Percentiles rank a stretch among this genome's conserved stretches.
phyloP scores from a whole-genome alignment of 371 early-diverging fungal species.

The Thermomucor indicae-seudaticae region DNA sequence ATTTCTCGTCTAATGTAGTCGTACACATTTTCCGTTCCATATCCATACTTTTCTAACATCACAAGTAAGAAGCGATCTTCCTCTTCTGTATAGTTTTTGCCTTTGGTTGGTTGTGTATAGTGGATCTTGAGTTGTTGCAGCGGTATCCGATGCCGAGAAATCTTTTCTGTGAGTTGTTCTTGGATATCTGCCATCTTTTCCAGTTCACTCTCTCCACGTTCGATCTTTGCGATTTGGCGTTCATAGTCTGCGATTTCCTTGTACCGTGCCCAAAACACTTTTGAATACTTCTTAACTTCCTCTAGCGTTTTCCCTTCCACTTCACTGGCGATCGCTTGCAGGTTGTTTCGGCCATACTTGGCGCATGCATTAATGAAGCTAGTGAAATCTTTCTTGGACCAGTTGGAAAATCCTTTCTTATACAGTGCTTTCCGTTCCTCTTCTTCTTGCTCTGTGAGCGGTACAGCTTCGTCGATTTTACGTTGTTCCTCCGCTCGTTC shows the following conservation, averaged over 20 bases:
- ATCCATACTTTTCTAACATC: slow-evolving; percentile 84
- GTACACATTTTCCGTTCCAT: slow-evolving; percentile 88
- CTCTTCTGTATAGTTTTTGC: slow-evolving; percentile 92
- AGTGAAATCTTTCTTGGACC: slow-evolving; percentile 93
- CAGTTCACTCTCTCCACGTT: slow-evolving; percentile 83
- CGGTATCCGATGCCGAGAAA: slow-evolving; percentile 71
- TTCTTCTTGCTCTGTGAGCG: slow-evolving; percentile 86
- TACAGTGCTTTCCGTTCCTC: slow-evolving; percentile 78
- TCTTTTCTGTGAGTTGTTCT: slow-evolving; percentile 69
- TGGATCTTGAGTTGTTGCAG: slow-evolving; percentile 83
- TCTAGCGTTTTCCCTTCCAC: slow-evolving; percentile 87
- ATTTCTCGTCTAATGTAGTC: slow-evolving; percentile 87
- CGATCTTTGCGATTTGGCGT: slow-evolving; percentile 81
- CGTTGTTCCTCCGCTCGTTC: slow-evolving; percentile 77
- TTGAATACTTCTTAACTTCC: slow-evolving; percentile 80
- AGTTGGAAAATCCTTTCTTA: slow-evolving; percentile 84
- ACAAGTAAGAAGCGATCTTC: slow-evolving; percentile 96
- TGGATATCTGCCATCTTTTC: slow-evolving; percentile 79
- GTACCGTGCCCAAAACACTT: slow-evolving; percentile 86
- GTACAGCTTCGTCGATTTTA: slow-evolving; percentile 82
- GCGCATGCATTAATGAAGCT: slow-evolving; percentile 89
- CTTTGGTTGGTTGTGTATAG: slow-evolving; percentile 76
- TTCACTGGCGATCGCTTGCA: slow-evolving; percentile 75
- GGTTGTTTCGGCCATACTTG: slow-evolving; percentile 77
- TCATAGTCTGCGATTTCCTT: slow-evolving; percentile 81